Base-by-base conservation (phyloP, 129 eudicot genomes). In the Kitagawia praeruptora region DNA sequence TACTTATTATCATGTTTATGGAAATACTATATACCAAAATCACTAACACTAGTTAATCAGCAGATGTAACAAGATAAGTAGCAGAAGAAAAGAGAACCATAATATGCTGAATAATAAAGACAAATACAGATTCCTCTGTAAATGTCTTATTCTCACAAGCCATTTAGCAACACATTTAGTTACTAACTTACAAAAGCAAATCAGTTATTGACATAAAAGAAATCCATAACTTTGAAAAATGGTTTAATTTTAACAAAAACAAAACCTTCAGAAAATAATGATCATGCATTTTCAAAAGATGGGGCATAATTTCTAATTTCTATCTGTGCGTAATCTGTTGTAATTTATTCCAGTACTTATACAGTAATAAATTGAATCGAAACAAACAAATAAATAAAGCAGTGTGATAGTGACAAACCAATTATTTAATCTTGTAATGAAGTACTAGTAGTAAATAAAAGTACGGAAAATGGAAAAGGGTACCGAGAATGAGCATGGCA, bases 401-500 rank as follows among this genome's bases (percentile, higher is more conserved):
- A 3, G 15, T 46, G 3, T 46, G 49, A 46, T 46, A 46, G 49
- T 2, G 49, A 46, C 49, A 46, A 46, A 2, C 49, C 3, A 46
- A 46, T 46, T 3, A 46, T 46, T 10, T 46, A 1, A 34, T 34
- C 37, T 31, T 31, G n/a, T n/a, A 31, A 31, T 31, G 34, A 31
- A 31, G 34, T 31, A 31, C 34, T 31, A 31, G 34, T 31, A 31
- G 49, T 46, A 46, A 12, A 46, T 10, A 11, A 2, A 46, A 46
- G 15, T 46, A 46, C 49, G 4, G 3, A 46, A 42, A 46, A 46
- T 46, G 49, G 12, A 46, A 46, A 46, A 46, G 49, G 15, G 0
- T 81, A 88, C 91, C 91, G 42, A 88, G 91, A 69, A 88, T 88
- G 63, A 88, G 91, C 86, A 88, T 83, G 40, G 91, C 91, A 77